A percentile compares a stretch with the other conserved stretches of the same genome.
phyloP scores from a whole-genome alignment of 768 basidiomycete species.

The Heimioporus sp. region DNA sequence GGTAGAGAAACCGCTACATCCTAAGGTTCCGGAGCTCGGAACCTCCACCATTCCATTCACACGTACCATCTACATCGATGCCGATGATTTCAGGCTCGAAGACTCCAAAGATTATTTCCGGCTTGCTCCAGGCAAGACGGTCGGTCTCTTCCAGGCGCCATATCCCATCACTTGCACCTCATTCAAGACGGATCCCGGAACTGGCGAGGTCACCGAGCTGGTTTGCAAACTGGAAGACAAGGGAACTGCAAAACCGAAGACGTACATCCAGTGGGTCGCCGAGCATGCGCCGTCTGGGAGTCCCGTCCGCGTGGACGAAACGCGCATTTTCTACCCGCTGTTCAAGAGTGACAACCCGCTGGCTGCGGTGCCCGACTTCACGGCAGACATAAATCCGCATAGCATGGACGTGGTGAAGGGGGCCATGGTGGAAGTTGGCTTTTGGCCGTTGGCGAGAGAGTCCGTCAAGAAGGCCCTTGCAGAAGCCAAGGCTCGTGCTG shows the following conservation, averaged over 20 bases:
- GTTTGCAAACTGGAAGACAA: slow-evolving; percentile 75
- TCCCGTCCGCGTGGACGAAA: slow-evolving; percentile 85
- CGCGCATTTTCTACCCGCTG: slow-evolving; percentile 86
- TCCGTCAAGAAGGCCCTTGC: slow-evolving; percentile 61
- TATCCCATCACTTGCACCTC: slow-evolving; percentile 92
- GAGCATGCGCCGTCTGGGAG: slow-evolving; percentile 75
- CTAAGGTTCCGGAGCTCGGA: slow-evolving; percentile 89
- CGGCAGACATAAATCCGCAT: slow-evolving; percentile 76
- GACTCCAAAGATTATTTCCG: slow-evolving; percentile 97
- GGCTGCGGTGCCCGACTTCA: slow-evolving; percentile 67
- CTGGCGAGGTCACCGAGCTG: slow-evolving; percentile 77
- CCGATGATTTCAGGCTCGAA: slow-evolving; percentile 87
- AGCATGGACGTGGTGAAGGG: slow-evolving; percentile 78
- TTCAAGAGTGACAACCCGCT: slow-evolving; percentile 94
- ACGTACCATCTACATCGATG: slow-evolving; percentile 86
- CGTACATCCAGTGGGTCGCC: slow-evolving; percentile 97
- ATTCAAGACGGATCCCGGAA: slow-evolving; percentile 70
- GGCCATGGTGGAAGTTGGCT: slow-evolving; percentile 86
- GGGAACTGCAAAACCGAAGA: slow-evolving; percentile 78
- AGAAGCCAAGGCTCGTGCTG: slow-evolving; percentile 62
- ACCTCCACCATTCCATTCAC: slow-evolving; percentile 82
- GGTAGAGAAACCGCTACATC: slow-evolving; percentile 91
- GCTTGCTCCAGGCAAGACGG: slow-evolving; percentile 95
- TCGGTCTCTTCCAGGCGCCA: slow-evolving; percentile 93
- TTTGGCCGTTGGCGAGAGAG: slow-evolving; percentile 78